These are phyloP conservation scores for Stachybotrys elegans DNA, from an alignment of 2,329 filamentous ascomycete species.

Conservation along the genomic window DNA sequence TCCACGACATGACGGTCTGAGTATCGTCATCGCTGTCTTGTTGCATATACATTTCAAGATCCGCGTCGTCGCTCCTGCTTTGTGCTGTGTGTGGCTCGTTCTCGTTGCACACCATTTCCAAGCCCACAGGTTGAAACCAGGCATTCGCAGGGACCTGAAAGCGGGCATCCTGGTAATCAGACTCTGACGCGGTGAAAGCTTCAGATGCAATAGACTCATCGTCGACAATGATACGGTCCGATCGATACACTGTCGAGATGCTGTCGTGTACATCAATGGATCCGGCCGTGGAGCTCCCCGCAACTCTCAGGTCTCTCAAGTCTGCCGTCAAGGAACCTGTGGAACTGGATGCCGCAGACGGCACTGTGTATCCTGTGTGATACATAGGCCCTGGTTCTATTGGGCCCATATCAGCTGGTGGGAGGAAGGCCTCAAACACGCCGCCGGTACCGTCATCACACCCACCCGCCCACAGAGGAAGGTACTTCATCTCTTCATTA, in stretches of 20 bases:
- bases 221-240: conserved; percentile 26
- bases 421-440: conserved; percentile 38
- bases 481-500: conserved; percentile 54
- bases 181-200: conserved; percentile 24
- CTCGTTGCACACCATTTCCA: too few species aligned
- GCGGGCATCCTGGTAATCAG: conserved; percentile 29
- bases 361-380: conserved; percentile 37
- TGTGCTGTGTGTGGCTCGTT: too few species aligned
- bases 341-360: conserved; percentile 26
- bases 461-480: conserved; percentile 62
- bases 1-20: too few species aligned
- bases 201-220: conserved; percentile 28
- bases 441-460: conserved; percentile 46
- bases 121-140: too few species aligned
- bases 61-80: too few species aligned
- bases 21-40: too few species aligned
- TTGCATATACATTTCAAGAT: too few species aligned
- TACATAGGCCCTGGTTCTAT: conserved; percentile 41
- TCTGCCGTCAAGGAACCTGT: conserved; percentile 30
- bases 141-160: conserved; percentile 25
- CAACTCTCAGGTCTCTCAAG: conserved; percentile 26
- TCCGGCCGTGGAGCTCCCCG: conserved; percentile 25
- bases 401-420: conserved; percentile 38
- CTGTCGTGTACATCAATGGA: conserved; percentile 35
- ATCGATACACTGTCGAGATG: conserved; percentile 28